Percentiles rank a stretch among this genome's conserved stretches.
These are phyloP conservation scores for Phanerochaete sordida DNA, from an alignment of 768 basidiomycete species.

Conservation along the genomic window DNA sequence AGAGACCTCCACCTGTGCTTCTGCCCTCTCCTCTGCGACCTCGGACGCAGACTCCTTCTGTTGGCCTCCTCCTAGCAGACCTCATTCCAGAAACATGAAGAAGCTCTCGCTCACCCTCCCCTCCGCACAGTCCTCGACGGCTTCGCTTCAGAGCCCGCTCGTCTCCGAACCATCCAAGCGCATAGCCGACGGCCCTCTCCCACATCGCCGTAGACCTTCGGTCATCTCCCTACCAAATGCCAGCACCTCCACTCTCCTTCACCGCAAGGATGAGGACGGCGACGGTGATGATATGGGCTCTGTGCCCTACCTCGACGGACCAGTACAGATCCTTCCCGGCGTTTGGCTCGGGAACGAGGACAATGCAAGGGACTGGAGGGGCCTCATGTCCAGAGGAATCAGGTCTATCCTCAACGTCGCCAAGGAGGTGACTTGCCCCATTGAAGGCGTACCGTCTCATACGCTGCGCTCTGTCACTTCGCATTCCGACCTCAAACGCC, in stretches of 20 bases:
- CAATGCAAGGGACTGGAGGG: constrained; percentile 80
- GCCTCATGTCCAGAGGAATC: constrained; percentile 68
- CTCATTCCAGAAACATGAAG: constrained; percentile 67
- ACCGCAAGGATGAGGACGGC: constrained; percentile 61
- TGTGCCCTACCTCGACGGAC: constrained; percentile 76
- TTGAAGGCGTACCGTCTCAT: constrained; percentile 46
- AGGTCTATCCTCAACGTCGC: constrained; percentile 87
- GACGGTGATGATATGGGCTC: constrained; percentile 56
- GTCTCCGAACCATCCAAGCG: constrained; percentile 30
- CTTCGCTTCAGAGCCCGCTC: constrained; percentile 41
- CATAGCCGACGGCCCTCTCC: constrained; percentile 27
- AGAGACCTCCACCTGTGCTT: constrained; percentile 41
- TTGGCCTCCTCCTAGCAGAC: constrained; percentile 35
- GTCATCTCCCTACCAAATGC: constrained; percentile 65
- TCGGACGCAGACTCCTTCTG: constrained; percentile 52
- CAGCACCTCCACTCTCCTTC: constrained; percentile 50
- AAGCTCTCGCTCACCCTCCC: constrained; percentile 68
- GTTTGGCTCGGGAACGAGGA: constrained; percentile 92
- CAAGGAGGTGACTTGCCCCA: constrained; percentile 80
- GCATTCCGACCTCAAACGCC: constrained; percentile 56
- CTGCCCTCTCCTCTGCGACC: constrained; percentile 48
- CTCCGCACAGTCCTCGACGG: constrained; percentile 55
- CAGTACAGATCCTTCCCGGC: constrained; percentile 78
- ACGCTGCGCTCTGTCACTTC: constrained; percentile 61
- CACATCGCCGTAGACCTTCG: constrained; percentile 61